Base-by-base conservation (phyloP, 2,329 filamentous ascomycete genomes). In the Phialophora verrucosa region DNA sequence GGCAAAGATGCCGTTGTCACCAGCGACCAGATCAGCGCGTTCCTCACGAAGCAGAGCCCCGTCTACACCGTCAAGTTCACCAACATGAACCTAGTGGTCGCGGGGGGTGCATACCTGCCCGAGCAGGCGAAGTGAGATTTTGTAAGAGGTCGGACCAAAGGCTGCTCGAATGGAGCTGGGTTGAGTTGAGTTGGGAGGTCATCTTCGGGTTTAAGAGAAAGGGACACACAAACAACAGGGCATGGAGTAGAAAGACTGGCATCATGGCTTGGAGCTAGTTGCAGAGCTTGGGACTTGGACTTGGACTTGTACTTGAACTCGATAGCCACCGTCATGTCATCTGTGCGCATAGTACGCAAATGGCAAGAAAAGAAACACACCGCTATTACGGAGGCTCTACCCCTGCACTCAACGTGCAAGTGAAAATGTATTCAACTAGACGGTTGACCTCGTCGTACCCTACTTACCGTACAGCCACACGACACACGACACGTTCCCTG, bases 21-120 rank as follows among this genome's bases (percentile, higher is more conserved):
- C 0, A 90, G 93, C 0, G 95, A 99, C 75, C 95, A 98, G 79
- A 96, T 99, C 79, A 92, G 88, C 70, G 93, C 92, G 0, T 98
- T 97, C 76, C 89, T 92, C 0, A 98, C 95, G 3, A 99, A 99
- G 85, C 97, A 96, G 81, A 94, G 91, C 17, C 93, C 94, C 0
- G 91, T 98, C 11, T 91, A 96, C 79, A 95, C 94, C 79, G 93
- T 96, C 62, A 88, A 90, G 74, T 97, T 97, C 74, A 98, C 95
- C 3, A 85, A 92, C 67, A 97, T 97, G 92, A 99, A 99, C 76
- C 79, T 98, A 71, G 90, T 97, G 12, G 83, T 98, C 68, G 93
- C 93, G 25, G 92, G 91, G 55, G 92, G 93, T 49, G 86, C 85
- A 44, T 89, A 88, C 78, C 75, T 89, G 75, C 87, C 87, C 44